Conservation (phyloP, 2,329 filamentous ascomycete genomes). For the Calonectria hawksworthii region DNA sequence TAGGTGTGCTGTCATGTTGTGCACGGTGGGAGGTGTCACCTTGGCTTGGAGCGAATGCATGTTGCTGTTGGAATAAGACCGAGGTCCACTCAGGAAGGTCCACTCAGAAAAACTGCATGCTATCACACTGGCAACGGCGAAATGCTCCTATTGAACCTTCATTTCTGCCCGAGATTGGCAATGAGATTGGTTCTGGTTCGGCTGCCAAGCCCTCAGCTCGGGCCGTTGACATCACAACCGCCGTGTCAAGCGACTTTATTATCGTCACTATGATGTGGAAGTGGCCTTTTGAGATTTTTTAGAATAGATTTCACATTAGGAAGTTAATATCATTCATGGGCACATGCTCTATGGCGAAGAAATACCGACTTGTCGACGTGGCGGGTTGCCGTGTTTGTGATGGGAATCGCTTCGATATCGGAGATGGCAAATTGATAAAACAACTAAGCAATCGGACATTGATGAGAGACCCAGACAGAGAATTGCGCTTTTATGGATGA, state of each 20-base stretch:
- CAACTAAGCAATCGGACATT: not conserved
- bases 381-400: not conserved
- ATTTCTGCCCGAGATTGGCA: not conserved
- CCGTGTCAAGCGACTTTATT: not conserved
- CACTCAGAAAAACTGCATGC: not conserved
- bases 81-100: not conserved
- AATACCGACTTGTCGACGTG: not conserved
- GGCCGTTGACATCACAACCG: not conserved
- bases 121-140: slow-evolving; percentile 1
- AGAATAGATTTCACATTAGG: not conserved
- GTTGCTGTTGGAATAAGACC: not conserved
- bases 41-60: not conserved
- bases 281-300: not conserved
- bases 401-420: not conserved
- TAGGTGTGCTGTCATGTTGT: not conserved
- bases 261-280: not conserved
- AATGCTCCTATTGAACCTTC: not conserved
- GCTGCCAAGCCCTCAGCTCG: not conserved
- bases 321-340: not conserved
- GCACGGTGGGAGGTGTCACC: not conserved
- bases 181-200: not conserved
- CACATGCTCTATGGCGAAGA: not conserved
- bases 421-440: not conserved
- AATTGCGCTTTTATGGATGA: not conserved
- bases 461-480: not conserved